Conservation (phyloP, 1,139 yeast genomes). For the Saccharomycopsis hybrid region DNA sequence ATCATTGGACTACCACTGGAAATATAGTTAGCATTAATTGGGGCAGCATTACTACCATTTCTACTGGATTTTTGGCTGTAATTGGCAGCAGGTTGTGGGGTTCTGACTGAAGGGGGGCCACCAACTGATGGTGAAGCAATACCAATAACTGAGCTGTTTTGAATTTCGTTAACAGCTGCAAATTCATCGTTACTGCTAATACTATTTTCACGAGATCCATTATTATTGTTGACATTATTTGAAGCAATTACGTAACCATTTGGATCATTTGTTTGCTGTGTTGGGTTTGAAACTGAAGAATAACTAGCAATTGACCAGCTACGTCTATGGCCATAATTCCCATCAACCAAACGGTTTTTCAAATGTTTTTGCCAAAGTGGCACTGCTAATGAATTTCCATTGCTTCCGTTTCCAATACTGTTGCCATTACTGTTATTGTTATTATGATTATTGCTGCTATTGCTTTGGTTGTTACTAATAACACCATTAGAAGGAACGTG, state of each 20-base stretch:
- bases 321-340: constrained; percentile 17
- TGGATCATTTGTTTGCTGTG: too few relatives aligned
- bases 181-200: constrained; percentile 7
- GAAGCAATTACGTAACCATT: too few relatives aligned
- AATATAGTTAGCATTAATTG: not conserved
- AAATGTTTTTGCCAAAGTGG: constrained; percentile 17
- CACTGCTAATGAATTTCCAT: not conserved
- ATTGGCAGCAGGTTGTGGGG: not conserved
- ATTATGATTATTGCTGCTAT: too few relatives aligned
- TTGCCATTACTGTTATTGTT: too few relatives aligned
- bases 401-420: too few relatives aligned
- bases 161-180: not conserved
- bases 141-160: not conserved
- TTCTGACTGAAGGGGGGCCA: not conserved
- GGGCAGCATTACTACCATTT: not conserved
- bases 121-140: not conserved
- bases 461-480: too few relatives aligned
- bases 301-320: constrained; percentile 21
- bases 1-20: not conserved
- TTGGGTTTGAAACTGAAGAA: not conserved
- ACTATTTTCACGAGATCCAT: not conserved
- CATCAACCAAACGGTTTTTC: constrained; percentile 15
- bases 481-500: not conserved
- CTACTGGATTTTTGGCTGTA: not conserved
- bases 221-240: too few relatives aligned